phyloP scores from a whole-genome alignment of 495 filamentous ascomycete genomes.

The Elasticomyces elasticus region DNA sequence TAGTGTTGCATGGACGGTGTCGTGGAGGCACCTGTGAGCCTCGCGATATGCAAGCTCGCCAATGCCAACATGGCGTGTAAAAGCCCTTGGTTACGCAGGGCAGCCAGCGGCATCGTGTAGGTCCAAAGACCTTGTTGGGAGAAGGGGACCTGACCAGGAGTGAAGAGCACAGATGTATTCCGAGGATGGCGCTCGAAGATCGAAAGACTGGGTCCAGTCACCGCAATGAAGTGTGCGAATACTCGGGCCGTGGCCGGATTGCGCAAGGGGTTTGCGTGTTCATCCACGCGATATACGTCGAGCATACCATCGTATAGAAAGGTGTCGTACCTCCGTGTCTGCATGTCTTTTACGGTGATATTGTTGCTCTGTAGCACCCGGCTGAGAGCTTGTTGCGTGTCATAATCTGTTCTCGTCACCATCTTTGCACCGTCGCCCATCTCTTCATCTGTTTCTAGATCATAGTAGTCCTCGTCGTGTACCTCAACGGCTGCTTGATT shows the following conservation, averaged over 20 bases:
- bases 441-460: conserved; percentile 63
- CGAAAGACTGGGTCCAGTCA: conserved; percentile 78
- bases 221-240: conserved; percentile 86
- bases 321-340: conserved; percentile 51
- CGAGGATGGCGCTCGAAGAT: conserved; percentile 77
- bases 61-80: conserved; percentile 88
- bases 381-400: conserved; percentile 32
- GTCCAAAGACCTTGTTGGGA: conserved; percentile 76
- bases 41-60: conserved; percentile 79
- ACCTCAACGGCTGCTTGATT: conserved; percentile 38
- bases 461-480: conserved; percentile 49
- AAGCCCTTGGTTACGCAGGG: conserved; percentile 72
- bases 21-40: conserved; percentile 57
- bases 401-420: conserved; percentile 21
- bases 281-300: conserved; percentile 63
- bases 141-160: conserved; percentile 50
- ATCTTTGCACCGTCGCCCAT: conserved; percentile 43
- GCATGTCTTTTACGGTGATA: conserved; percentile 41
- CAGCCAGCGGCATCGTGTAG: conserved; percentile 74
- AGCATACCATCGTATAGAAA: conserved; percentile 67
- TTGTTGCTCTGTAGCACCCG: conserved; percentile 36
- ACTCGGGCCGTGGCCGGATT: conserved; percentile 75
- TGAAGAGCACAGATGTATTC: conserved; percentile 64
- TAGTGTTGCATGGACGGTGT: conserved; percentile 88
- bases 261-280: conserved; percentile 67